phyloP scores from a whole-genome alignment of 306 rosid genomes.

The Acacia acuminata region DNA sequence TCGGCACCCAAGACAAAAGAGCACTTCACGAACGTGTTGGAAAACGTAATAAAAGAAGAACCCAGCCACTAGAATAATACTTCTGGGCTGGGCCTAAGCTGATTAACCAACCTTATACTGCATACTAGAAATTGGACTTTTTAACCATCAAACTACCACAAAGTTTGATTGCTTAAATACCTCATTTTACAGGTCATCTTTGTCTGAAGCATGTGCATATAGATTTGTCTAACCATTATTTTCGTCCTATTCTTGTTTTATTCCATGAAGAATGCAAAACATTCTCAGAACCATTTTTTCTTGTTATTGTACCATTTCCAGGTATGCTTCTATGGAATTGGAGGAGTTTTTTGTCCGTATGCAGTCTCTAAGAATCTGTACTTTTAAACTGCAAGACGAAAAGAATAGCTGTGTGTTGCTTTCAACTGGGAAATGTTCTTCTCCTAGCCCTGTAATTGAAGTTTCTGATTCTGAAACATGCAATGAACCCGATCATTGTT shows the following conservation, averaged over 20 bases:
- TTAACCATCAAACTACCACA: background rate
- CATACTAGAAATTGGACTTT: background rate
- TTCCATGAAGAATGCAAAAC: background rate
- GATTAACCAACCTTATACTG: background rate
- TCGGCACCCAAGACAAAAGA: no score
- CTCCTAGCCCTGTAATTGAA: slow-evolving; percentile 38
- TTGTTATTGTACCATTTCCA: slow-evolving; percentile 40
- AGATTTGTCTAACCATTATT: background rate
- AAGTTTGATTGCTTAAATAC: background rate
- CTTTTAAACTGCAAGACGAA: slow-evolving; percentile 52
- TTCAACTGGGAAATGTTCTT: slow-evolving; percentile 51
- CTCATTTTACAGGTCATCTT: background rate
- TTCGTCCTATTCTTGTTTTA: background rate
- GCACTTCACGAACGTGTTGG: no score
- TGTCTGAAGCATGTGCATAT: background rate
- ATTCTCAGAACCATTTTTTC: slow-evolving; percentile 18
- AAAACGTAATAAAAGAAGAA: no score
- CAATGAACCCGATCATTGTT: slow-evolving; percentile 41
- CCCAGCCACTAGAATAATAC: background rate
- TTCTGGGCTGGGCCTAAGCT: background rate
- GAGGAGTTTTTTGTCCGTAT: slow-evolving; percentile 53
- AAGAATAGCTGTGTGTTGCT: slow-evolving; percentile 47
- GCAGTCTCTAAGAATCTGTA: slow-evolving; percentile 50
- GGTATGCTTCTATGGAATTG: slow-evolving; percentile 51
- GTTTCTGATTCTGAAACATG: slow-evolving; percentile 40